Evolutionary conservation across 495 filamentous ascomycete species (phyloP).

Genomic region (Cladorrhinum samala): DNA sequence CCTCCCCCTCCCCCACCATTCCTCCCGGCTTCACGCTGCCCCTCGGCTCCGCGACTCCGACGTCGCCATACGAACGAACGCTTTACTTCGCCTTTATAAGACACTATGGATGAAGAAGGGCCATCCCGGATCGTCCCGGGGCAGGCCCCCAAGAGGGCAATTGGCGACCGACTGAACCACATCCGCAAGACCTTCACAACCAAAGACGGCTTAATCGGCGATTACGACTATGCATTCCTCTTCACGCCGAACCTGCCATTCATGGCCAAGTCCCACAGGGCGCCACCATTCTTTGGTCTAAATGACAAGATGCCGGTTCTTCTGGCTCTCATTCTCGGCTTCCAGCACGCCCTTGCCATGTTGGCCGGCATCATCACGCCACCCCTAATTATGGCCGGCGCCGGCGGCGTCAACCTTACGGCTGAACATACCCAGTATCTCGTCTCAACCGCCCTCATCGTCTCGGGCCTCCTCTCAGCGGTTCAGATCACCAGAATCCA

Average conservation of each 20-base stretch:
- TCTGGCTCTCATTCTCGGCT: constrained; percentile 55
- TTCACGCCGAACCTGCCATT: constrained; percentile 81
- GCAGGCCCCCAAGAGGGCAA: constrained; percentile 23
- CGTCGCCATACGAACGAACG: too few relatives aligned
- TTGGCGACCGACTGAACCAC: constrained; percentile 22
- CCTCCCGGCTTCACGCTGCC: too few relatives aligned
- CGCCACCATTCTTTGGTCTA: constrained; percentile 81
- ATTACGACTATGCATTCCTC: constrained; percentile 71
- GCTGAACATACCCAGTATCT: constrained; percentile 64
- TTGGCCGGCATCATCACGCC: constrained; percentile 62
- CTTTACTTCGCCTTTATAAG: too few relatives aligned
- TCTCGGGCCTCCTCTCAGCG: constrained; percentile 70
- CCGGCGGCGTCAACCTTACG: constrained; percentile 59
- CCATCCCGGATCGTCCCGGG: constrained; percentile 40
- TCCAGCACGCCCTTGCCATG: constrained; percentile 48
- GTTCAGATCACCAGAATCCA: constrained; percentile 85
- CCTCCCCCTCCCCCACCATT: too few relatives aligned
- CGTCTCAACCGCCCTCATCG: constrained; percentile 84
- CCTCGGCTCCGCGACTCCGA: too few relatives aligned
- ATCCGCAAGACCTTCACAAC: constrained; percentile 38
- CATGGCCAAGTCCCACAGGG: constrained; percentile 56
- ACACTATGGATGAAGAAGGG: constrained; percentile 42
- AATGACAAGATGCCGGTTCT: constrained; percentile 77
- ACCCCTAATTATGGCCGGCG: constrained; percentile 67
- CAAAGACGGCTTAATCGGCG: constrained; percentile 69